Percentiles rank a stretch among this genome's conserved stretches.
Evolutionary conservation across 768 basidiomycete genomes (phyloP).

Genomic region (Trametes maxima): DNA sequence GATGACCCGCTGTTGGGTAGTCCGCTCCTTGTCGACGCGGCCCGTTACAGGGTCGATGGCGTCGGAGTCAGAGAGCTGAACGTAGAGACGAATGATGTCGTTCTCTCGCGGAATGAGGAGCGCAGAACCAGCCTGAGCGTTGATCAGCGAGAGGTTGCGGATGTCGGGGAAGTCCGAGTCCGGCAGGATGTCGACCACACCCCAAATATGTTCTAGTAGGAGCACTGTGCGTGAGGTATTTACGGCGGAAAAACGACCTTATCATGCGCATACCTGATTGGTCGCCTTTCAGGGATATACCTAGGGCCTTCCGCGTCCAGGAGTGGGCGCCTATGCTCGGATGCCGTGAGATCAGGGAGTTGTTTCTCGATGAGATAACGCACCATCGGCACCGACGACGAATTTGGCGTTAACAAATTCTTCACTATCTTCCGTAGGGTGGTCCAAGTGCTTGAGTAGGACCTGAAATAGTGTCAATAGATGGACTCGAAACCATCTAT

Average conservation of each 20-base stretch:
- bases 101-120: slow-evolving; percentile 55
- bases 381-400: slow-evolving; percentile 76
- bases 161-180: slow-evolving; percentile 58
- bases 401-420: slow-evolving; percentile 64
- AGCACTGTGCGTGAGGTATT: not conserved
- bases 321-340: slow-evolving; percentile 73
- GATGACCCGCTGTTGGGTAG: slow-evolving; percentile 44
- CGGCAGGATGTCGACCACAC: slow-evolving; percentile 65
- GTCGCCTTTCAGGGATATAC: slow-evolving; percentile 77
- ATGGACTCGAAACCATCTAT: not conserved
- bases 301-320: slow-evolving; percentile 72
- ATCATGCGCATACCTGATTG: slow-evolving; percentile 44
- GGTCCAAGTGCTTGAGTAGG: slow-evolving; percentile 45
- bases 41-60: slow-evolving; percentile 40
- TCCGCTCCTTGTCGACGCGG: slow-evolving; percentile 42
- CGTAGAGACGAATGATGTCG: slow-evolving; percentile 51
- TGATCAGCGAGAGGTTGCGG: slow-evolving; percentile 49
- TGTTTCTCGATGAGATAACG: slow-evolving; percentile 12
- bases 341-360: not conserved
- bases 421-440: slow-evolving; percentile 46
- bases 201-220: slow-evolving; percentile 73
- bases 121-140: slow-evolving; percentile 52
- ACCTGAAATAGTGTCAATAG: slow-evolving; percentile 37
- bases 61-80: slow-evolving; percentile 49
- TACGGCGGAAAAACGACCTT: not conserved